A percentile compares a stretch with the other conserved stretches of the same genome.
Evolutionary conservation across 306 rosid genomes (phyloP).

Genomic region (Medicago lupulina): DNA sequence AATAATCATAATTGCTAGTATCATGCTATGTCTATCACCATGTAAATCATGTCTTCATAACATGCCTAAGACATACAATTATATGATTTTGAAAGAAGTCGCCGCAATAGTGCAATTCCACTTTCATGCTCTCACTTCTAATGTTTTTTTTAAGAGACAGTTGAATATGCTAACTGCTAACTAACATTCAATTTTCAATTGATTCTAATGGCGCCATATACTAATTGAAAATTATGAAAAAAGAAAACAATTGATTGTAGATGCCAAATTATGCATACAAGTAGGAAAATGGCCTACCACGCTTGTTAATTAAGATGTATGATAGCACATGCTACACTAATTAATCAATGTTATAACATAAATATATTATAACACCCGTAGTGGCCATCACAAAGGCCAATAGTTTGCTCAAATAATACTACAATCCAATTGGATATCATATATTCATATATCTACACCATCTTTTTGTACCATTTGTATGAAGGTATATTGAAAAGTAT

Average conservation of each 20-base stretch:
- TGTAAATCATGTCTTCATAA: slow-evolving; percentile 53
- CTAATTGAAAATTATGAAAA: slow-evolving; percentile 23
- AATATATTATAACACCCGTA: slow-evolving; percentile 16
- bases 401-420: slow-evolving; percentile 38
- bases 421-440: slow-evolving; percentile 40
- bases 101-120: slow-evolving; percentile 37
- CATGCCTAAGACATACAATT: slow-evolving; percentile 67
- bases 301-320: slow-evolving; percentile 40
- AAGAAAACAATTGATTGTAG: slow-evolving; percentile 40
- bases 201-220: neutral
- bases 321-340: slow-evolving; percentile 44
- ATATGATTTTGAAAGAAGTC: slow-evolving; percentile 38
- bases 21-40: slow-evolving; percentile 54
- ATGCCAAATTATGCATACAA: slow-evolving; percentile 39
- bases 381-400: slow-evolving; percentile 46
- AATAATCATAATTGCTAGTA: slow-evolving; percentile 47
- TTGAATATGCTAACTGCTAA: slow-evolving; percentile 35
- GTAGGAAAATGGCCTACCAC: slow-evolving; percentile 39
- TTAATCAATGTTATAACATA: slow-evolving; percentile 33
- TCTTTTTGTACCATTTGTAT: slow-evolving; percentile 8
- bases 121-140: slow-evolving; percentile 9
- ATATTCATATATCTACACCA: slow-evolving; percentile 37
- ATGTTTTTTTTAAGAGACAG: slow-evolving; percentile 8
- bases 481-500: neutral
- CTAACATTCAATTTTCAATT: slow-evolving; percentile 9